Percentiles rank a stretch among this genome's conserved stretches.
phyloP scores from a whole-genome alignment of 805 yeast species.

The Cyberlindnera maritima region DNA sequence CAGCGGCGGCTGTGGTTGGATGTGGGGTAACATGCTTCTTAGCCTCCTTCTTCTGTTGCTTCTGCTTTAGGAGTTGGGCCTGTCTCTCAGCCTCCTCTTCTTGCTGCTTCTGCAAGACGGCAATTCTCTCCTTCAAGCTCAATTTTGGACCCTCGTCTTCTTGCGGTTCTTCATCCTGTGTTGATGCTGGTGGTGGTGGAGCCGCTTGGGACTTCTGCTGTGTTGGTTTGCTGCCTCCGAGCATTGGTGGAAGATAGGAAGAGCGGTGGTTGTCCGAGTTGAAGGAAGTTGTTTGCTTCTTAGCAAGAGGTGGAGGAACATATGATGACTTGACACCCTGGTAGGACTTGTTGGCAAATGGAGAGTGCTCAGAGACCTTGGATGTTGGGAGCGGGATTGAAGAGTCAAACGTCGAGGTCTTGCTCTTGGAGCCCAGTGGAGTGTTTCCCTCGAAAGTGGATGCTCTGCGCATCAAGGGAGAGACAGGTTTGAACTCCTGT shows the following conservation, averaged over 20 bases:
- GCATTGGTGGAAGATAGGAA: slow-evolving; percentile 28
- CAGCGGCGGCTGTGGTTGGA: too few species aligned
- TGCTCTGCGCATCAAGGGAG: slow-evolving; percentile 6
- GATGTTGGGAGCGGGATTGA: slow-evolving; percentile 17
- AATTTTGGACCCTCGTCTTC: slow-evolving; percentile 68
- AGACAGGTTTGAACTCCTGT: not conserved
- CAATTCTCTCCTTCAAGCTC: slow-evolving; percentile 85
- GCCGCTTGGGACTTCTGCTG: too few species aligned
- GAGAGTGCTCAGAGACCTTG: slow-evolving; percentile 12
- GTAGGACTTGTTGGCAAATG: slow-evolving; percentile 15
- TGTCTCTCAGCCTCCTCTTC: slow-evolving; percentile 75
- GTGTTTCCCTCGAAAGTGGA: slow-evolving; percentile 14
- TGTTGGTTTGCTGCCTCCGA: slow-evolving; percentile 18
- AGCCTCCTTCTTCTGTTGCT: slow-evolving; percentile 48
- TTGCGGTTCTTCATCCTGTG: slow-evolving; percentile 35
- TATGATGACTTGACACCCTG: slow-evolving; percentile 29
- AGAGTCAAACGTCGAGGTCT: slow-evolving; percentile 7
- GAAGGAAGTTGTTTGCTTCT: slow-evolving; percentile 7
- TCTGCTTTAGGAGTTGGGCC: slow-evolving; percentile 53
- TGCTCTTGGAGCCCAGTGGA: slow-evolving; percentile 7
- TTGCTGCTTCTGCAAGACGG: slow-evolving; percentile 76
- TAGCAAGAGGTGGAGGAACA: slow-evolving; percentile 27
- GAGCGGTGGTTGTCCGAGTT: slow-evolving; percentile 22
- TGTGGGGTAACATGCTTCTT: slow-evolving; percentile 21
- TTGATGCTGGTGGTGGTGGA: too few species aligned